These are phyloP conservation scores for Fusarium austroafricanum DNA, from an alignment of 2,329 filamentous ascomycete genomes.

Conservation along the genomic window DNA sequence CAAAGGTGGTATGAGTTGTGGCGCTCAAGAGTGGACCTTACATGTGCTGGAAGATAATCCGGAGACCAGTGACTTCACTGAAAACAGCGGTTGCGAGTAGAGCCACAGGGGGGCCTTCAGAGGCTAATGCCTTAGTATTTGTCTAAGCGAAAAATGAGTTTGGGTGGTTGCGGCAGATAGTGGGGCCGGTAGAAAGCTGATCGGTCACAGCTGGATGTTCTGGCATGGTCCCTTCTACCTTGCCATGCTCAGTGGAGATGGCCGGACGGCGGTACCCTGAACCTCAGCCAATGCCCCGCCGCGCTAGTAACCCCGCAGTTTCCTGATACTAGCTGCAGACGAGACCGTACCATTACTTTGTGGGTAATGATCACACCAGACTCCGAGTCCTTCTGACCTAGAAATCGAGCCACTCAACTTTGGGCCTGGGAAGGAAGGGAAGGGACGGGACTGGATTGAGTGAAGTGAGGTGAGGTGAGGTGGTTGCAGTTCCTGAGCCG, in stretches of 20 bases:
- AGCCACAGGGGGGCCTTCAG: conserved; percentile 16
- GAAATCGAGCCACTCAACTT: conserved; percentile 37
- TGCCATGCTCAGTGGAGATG: not conserved
- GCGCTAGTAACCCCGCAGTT: conserved; percentile 37
- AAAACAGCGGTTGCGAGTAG: conserved; percentile 27
- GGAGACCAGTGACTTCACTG: conserved; percentile 25
- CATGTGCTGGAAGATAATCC: conserved; percentile 5
- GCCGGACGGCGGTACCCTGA: conserved; percentile 8
- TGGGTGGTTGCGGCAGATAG: conserved; percentile 19
- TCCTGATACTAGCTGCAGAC: conserved; percentile 31
- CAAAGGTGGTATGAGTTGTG: conserved; percentile 34
- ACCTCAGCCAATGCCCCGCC: conserved; percentile 24
- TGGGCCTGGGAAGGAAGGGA: conserved; percentile 16
- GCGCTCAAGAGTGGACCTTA: conserved; percentile 32
- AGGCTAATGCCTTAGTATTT: not conserved
- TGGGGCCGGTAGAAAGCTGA: conserved; percentile 31
- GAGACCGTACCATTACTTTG: conserved; percentile 29
- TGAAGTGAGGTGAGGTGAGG: conserved; percentile 11
- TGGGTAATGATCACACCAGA: conserved; percentile 38
- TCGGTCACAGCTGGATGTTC: conserved; percentile 24
- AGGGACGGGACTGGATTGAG: not conserved
- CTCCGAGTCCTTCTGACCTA: conserved; percentile 34
- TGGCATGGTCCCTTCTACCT: conserved; percentile 27
- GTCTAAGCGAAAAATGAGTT: conserved; percentile 26
- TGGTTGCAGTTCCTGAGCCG: conserved; percentile 36